Conservation (phyloP, 257 asterid genomes). For the Datura wrightii region DNA sequence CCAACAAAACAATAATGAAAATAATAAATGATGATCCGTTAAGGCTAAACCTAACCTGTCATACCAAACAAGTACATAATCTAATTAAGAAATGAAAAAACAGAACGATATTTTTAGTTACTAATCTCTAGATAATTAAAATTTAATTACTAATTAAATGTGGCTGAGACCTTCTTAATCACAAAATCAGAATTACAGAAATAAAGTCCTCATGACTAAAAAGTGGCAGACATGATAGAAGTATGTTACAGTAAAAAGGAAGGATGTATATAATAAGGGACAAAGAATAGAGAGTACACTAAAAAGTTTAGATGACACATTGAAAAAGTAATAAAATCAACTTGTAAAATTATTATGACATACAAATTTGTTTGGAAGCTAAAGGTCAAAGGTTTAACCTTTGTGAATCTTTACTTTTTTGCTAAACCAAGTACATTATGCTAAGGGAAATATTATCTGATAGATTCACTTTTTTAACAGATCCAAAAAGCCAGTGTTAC, state of each 20-base stretch:
- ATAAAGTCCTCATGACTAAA: not conserved
- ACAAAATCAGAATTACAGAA: not conserved
- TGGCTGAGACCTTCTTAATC: not conserved
- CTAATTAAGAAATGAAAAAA: not conserved
- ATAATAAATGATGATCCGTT: not conserved
- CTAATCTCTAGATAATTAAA: not conserved
- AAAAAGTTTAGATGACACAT: not conserved
- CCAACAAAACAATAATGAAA: not conserved
- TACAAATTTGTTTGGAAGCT: constrained; percentile 12
- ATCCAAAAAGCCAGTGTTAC: not conserved
- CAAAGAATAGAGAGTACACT: not conserved
- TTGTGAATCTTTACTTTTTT: not conserved
- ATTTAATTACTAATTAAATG: not conserved
- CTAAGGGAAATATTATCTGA: constrained; percentile 4
- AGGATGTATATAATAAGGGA: not conserved
- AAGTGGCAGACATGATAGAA: constrained; percentile 30
- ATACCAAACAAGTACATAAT: constrained; percentile 11
- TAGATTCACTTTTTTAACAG: not conserved
- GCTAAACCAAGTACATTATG: constrained; percentile 20
- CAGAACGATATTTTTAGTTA: not conserved
- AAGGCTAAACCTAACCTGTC: constrained; percentile 15
- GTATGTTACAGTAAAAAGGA: constrained; percentile 21
- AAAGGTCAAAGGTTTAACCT: constrained; percentile 34
- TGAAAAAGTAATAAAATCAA: constrained; percentile 29
- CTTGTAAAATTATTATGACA: constrained; percentile 20